phyloP scores from a whole-genome alignment of 371 early-diverging fungal genomes.

The Mortierella sp. region DNA sequence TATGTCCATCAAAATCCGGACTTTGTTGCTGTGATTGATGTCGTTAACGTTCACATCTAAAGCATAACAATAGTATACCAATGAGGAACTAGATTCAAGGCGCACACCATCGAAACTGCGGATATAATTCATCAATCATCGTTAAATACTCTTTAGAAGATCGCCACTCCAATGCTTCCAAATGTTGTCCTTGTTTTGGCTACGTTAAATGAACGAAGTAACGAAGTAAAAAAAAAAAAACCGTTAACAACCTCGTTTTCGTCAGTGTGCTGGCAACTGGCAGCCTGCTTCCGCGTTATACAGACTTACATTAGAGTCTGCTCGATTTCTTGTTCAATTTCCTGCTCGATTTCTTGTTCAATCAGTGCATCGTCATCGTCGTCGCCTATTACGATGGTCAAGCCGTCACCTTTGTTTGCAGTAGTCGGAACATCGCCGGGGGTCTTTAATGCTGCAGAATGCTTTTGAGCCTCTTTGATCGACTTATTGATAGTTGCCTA shows the following conservation, averaged over 20 bases:
- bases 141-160: conserved; percentile 16
- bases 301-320: conserved; percentile 11
- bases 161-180: conserved; percentile 12
- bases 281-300: no score
- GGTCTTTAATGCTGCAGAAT: background rate
- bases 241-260: no score
- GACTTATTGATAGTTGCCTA: conserved; percentile 2
- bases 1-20: conserved; percentile 62
- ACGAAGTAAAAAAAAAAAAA: no score
- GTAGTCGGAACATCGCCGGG: background rate
- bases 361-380: background rate
- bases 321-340: conserved; percentile 4
- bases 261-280: no score
- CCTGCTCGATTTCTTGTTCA: no score
- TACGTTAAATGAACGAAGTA: background rate
- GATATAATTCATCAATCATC: no score
- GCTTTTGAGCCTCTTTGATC: background rate
- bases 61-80: no score
- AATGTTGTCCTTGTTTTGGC: conserved; percentile 16
- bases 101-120: no score
- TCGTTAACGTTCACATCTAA: conserved; percentile 16
- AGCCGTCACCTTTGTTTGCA: background rate
- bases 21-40: conserved; percentile 59
- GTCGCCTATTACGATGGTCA: background rate
- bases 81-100: no score